phyloP scores from a whole-genome alignment of 2,329 filamentous ascomycete species.

The Canariomyces notabilis region DNA sequence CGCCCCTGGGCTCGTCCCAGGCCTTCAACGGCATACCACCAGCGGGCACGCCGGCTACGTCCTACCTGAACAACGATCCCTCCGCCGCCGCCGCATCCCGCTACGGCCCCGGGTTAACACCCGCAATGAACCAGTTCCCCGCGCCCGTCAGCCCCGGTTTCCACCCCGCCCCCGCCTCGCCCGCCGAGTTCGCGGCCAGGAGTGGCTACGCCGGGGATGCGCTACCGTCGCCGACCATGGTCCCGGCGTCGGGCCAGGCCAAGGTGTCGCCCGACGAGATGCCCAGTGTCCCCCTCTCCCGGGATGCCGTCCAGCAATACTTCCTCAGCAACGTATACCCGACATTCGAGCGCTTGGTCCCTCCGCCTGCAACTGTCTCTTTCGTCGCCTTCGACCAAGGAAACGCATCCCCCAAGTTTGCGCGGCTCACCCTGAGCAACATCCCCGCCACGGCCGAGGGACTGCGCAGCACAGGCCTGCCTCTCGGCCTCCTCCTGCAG shows the following conservation, averaged over 20 bases:
- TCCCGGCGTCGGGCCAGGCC: conserved; percentile 60
- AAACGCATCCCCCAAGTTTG: conserved; percentile 91
- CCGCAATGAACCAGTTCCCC: conserved; percentile 56
- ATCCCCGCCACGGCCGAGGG: conserved; percentile 81
- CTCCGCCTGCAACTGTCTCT: conserved; percentile 80
- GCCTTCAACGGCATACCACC: conserved; percentile 65
- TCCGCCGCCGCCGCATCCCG: conserved; percentile 41
- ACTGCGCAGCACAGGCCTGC: conserved; percentile 72
- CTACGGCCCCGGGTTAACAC: conserved; percentile 42
- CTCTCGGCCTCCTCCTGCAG: conserved; percentile 82
- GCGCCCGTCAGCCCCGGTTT: conserved; percentile 51
- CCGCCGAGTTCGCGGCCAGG: conserved; percentile 44
- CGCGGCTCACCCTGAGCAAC: conserved; percentile 86
- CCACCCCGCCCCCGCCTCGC: conserved; percentile 38
- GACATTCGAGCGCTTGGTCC: conserved; percentile 90
- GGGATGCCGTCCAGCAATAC: conserved; percentile 76
- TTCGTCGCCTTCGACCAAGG: conserved; percentile 96
- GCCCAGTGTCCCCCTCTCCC: conserved; percentile 80
- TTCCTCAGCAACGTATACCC: conserved; percentile 87
- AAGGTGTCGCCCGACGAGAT: conserved; percentile 88
- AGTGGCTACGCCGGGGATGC: conserved; percentile 33
- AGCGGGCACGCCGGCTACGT: conserved; percentile 48
- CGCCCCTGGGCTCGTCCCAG: conserved; percentile 61
- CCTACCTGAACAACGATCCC: conserved; percentile 55
- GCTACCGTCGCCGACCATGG: conserved; percentile 40